Evolutionary conservation across 2,329 filamentous ascomycete species (phyloP).

Genomic region (Botrytis elliptica): DNA sequence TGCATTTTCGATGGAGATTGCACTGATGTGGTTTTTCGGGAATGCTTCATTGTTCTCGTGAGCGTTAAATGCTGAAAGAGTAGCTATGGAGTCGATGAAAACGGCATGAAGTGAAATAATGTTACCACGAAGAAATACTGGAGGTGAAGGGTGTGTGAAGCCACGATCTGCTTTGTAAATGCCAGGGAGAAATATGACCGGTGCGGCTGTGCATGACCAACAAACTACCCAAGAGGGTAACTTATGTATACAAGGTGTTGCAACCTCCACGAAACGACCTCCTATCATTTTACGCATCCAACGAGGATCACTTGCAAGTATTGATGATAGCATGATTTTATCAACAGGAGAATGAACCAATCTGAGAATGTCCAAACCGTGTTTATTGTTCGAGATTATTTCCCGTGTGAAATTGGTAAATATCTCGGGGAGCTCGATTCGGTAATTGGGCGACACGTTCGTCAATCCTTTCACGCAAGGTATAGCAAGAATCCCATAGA

Average conservation of each 20-base stretch:
- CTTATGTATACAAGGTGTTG: conserved; percentile 2
- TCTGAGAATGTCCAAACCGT: conserved; percentile 17
- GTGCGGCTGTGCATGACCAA: conserved; percentile 13
- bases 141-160: not conserved
- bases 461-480: conserved; percentile 16
- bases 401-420: conserved; percentile 12
- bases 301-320: not conserved
- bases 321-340: conserved; percentile 3
- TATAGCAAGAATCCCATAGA: conserved; percentile 19
- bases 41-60: not conserved
- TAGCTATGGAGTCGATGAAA: conserved; percentile 7
- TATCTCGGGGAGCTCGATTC: conserved; percentile 9
- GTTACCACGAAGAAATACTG: not conserved
- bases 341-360: conserved; percentile 8
- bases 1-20: not conserved
- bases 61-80: conserved; percentile 11
- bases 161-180: conserved; percentile 5
- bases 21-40: not conserved
- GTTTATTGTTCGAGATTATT: conserved; percentile 18
- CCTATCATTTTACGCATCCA: conserved; percentile 3
- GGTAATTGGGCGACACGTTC: conserved; percentile 7
- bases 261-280: not conserved
- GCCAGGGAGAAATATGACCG: conserved; percentile 4
- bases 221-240: conserved; percentile 18
- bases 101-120: not conserved